These are phyloP conservation scores for Pisolithus microcarpus DNA, from an alignment of 768 basidiomycete genomes.

Conservation along the genomic window DNA sequence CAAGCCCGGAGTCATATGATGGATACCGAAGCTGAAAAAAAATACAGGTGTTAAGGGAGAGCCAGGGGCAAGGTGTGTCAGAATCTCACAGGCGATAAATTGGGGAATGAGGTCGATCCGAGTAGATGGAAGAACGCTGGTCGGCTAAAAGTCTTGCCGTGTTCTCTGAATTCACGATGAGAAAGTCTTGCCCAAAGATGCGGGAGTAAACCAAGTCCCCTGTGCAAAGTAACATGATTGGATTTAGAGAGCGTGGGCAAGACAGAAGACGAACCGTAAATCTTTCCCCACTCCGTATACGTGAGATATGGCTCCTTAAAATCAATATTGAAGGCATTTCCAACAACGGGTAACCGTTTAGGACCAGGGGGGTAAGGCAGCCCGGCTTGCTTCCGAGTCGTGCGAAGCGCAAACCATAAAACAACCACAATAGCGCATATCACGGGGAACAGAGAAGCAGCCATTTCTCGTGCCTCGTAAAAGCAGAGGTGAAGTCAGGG, in stretches of 20 bases:
- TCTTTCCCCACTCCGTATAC: constrained; percentile 31
- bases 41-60: no score
- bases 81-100: constrained; percentile 2
- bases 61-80: no score
- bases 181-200: constrained; percentile 4
- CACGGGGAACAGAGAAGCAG: neutral
- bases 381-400: neutral
- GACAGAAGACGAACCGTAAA: constrained; percentile 25
- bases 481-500: no score
- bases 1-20: constrained; percentile 6
- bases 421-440: constrained; percentile 2
- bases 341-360: constrained; percentile 28
- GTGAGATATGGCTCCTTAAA: constrained; percentile 31
- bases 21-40: constrained; percentile 5
- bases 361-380: constrained; percentile 32
- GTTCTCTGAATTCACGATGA: constrained; percentile 8
- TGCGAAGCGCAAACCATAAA: neutral
- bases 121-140: constrained; percentile 8
- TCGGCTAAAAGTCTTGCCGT: constrained; percentile 6
- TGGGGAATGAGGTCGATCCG: constrained; percentile 5
- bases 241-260: neutral
- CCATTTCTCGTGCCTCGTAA: neutral
- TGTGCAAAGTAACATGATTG: neutral
- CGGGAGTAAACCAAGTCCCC: constrained; percentile 6
- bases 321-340: constrained; percentile 36